Conservation (phyloP, 1,139 yeast species). For the Taphrina deformans region DNA sequence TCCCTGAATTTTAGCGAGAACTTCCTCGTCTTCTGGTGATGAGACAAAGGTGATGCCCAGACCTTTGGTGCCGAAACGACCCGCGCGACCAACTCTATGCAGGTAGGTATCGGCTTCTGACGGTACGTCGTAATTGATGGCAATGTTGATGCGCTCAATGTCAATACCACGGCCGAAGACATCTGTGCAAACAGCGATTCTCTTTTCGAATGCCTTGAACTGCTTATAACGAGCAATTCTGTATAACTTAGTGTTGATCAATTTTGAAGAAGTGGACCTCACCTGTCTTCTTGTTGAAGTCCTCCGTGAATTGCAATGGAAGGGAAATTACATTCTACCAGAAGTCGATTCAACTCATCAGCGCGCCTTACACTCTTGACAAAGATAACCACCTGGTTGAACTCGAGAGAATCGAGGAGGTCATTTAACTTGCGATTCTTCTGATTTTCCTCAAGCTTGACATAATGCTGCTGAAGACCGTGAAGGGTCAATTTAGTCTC, state of each 20-base stretch:
- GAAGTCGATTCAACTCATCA: slow-evolving; percentile 80
- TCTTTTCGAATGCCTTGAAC: slow-evolving; percentile 96
- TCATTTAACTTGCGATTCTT: slow-evolving; percentile 93
- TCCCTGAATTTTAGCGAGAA: slow-evolving; percentile 89
- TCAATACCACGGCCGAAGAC: slow-evolving; percentile 99
- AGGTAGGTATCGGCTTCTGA: slow-evolving; percentile 84
- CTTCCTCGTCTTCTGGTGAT: slow-evolving; percentile 81
- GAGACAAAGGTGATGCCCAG: slow-evolving; percentile 90
- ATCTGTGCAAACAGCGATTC: slow-evolving; percentile 97
- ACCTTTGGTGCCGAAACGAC: slow-evolving; percentile 99
- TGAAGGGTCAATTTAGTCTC: slow-evolving; percentile 96
- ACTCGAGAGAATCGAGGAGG: slow-evolving; percentile 88
- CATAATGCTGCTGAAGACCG: slow-evolving; percentile 95
- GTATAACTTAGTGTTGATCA: background rate
- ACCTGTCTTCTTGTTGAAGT: slow-evolving; percentile 92
- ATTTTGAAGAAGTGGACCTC: background rate
- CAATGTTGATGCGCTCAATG: slow-evolving; percentile 96
- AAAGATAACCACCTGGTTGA: slow-evolving; percentile 96
- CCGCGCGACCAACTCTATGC: slow-evolving; percentile 99
- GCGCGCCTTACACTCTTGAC: slow-evolving; percentile 93
- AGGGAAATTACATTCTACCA: slow-evolving; percentile 94
- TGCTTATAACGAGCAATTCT: slow-evolving; percentile 85
- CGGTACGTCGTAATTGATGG: slow-evolving; percentile 85
- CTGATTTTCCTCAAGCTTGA: slow-evolving; percentile 84
- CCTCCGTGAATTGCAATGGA: slow-evolving; percentile 96